Evolutionary conservation across 495 filamentous ascomycete genomes (phyloP), one percentile per base, ranked within the genome.

Genomic region (Lophium mytilinum): DNA sequence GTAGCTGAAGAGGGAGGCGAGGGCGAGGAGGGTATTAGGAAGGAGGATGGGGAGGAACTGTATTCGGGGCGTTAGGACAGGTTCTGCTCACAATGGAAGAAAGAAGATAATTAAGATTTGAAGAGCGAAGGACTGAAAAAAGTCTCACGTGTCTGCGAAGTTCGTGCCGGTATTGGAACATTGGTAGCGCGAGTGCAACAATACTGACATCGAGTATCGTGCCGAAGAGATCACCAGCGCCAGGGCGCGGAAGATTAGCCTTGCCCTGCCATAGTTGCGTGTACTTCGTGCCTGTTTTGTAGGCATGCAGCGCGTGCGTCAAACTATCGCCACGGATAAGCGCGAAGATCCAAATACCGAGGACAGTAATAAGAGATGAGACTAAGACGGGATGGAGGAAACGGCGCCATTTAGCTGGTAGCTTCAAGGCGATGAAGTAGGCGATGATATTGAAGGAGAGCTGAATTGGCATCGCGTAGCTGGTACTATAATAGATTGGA

Each of bases 391-490:
- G 79, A 57, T 82, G 79, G 1, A 80, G 69, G 57, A 75, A 72
- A 24, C 67, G 69, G 33, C 66, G 61, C 70, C 73, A 78, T 15
- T 15, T 48, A 0, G 68, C 54, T 0, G 79, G 76, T n/a, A 82
- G 66, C 1, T 69, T 62, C n/a, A 71, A 60, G 1, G 79, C 75
- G 19, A 68, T 49, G 50, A 73, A 75, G 69, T 79, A 81, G 50
- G 72, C 53, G 0, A 83, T 68, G 17, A 77, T 59, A 56, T 72
- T 80, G 53, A 80, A 56, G 41, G 68, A 64, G 15, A 79, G 66
- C 43, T 83, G 79, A 14, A 74, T 65, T 3, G 79, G 79, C 75
- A 80, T 79, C 12, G 78, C 71, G 61, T 81, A 82, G 11, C 68
- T 70, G 12, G 63, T 69, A 48, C 63, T 62, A 58, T 78, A 80